These are phyloP conservation scores for Tolypocladium inflatum DNA, from an alignment of 2,329 filamentous ascomycete genomes.

Conservation along the genomic window DNA sequence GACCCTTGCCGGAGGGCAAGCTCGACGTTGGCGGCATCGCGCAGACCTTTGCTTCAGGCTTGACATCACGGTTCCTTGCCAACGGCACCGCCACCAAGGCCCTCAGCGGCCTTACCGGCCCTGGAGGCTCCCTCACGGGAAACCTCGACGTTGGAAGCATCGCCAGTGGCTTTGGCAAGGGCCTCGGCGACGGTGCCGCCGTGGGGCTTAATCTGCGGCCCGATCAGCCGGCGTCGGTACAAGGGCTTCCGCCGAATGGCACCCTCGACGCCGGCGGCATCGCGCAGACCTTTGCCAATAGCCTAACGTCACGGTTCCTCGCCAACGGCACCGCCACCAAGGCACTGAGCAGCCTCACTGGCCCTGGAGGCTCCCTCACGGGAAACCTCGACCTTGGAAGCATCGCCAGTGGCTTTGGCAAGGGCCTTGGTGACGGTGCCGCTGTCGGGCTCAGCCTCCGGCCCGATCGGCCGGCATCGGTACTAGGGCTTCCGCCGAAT, in stretches of 20 bases:
- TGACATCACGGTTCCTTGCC: slow-evolving; percentile 19
- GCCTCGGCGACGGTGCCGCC: neutral
- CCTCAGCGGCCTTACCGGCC: slow-evolving; percentile 2
- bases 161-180: neutral
- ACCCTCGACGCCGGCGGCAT: neutral
- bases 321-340: neutral
- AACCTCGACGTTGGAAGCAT: neutral
- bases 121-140: neutral
- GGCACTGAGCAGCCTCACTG: neutral
- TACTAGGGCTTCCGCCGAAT: neutral
- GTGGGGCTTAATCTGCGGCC: neutral
- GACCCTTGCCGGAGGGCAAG: neutral
- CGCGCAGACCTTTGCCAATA: neutral
- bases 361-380: neutral
- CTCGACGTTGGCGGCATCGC: slow-evolving; percentile 11
- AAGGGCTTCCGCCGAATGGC: neutral
- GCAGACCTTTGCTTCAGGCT: slow-evolving; percentile 14
- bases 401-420: neutral
- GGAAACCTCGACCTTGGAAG: neutral
- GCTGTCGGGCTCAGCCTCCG: neutral
- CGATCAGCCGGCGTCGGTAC: neutral
- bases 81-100: slow-evolving; percentile 20
- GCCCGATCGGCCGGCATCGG: neutral
- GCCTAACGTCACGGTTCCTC: neutral
- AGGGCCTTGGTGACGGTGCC: slow-evolving; percentile 7